phyloP scores from a whole-genome alignment of 345 rosid species.

The Barbarea vulgaris region DNA sequence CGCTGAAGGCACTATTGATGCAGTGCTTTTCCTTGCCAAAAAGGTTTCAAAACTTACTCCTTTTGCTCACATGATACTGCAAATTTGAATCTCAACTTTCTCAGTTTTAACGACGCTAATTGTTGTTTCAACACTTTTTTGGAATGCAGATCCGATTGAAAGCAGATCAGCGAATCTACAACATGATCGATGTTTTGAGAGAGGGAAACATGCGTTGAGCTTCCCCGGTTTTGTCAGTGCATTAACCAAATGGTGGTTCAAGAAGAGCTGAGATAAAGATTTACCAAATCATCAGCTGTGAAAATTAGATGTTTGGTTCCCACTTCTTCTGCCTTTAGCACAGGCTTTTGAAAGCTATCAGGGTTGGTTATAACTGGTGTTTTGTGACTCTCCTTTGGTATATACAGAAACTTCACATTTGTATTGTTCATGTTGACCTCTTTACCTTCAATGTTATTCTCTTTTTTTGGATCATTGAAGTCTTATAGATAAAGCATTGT shows the following conservation, averaged over 20 bases:
- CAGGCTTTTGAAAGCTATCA: conserved; percentile 21
- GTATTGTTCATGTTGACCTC: conserved; percentile 14
- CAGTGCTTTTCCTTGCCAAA: conserved; percentile 81
- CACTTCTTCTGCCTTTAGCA: conserved; percentile 9
- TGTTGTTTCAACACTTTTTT: conserved; percentile 6
- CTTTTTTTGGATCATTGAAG: neutral
- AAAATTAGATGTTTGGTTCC: conserved; percentile 5
- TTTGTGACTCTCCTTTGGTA: conserved; percentile 1
- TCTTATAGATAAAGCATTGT: neutral
- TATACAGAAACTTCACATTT: conserved; percentile 2
- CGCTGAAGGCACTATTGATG: conserved; percentile 93
- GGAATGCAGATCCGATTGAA: conserved; percentile 59
- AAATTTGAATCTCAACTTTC: neutral
- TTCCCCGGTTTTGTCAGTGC: conserved; percentile 13
- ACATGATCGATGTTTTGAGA: conserved; percentile 81
- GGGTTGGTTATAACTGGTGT: conserved; percentile 4
- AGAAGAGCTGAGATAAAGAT: conserved; percentile 32
- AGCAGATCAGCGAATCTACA: conserved; percentile 74
- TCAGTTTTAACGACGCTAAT: neutral
- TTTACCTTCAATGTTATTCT: conserved; percentile 9
- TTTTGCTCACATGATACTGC: neutral
- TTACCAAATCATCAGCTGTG: conserved; percentile 17
- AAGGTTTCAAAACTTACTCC: conserved; percentile 52
- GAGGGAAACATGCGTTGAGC: conserved; percentile 76
- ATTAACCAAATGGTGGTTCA: neutral